Evolutionary conservation across 2,329 filamentous ascomycete genomes (phyloP), one percentile per base, ranked within the genome.

Genomic region (Alternaria consortialis): DNA sequence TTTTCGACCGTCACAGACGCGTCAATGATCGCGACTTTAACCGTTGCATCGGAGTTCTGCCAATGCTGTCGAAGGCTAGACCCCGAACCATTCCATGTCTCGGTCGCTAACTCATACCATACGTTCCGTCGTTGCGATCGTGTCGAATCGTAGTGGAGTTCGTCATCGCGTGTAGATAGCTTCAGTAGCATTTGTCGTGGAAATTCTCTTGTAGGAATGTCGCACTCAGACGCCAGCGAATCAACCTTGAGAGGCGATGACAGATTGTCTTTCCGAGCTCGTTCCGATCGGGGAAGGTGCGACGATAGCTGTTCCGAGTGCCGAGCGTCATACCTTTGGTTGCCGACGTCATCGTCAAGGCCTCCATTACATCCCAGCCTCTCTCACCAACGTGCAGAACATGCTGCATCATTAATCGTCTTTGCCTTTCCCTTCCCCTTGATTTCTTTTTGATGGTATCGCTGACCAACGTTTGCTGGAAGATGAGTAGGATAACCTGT

Each of bases 1-100:
- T 60, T 29, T 32, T 37, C 31, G 32, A 56, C 40, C 58, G 58
- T 60, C 58, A 60, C 58, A 13, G 40, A 60, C 58, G 58, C 58
- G 53, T 60, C 58, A 60, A 57, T 53, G 58, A 60, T 60, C 46
- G 53, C 34, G 25, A 32, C 34, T 60, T 48, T 47, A 29, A 29
- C 53, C 58, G 40, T 57, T 36, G 25, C 58, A 57, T 60, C 58
- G 46, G 32, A 5, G 7, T 57, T 57, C 48, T 47, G 58, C 53
- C 20, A 31, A 51, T 32, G 47, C 47, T 37, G 4, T 34, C 29
- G 34, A 57, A n/a, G 40, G 39, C 27, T 36, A 52, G 47, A 53
- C 36, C 39, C 20, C 12, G 40, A 47, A 53, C 46, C 47, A 36
- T 36, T 5, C 46, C 27, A 39, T 48, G 20, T 46, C 40, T 32